These are phyloP conservation scores for Isochrysis galbana DNA, from an alignment of 78 protist species.

Conservation along the genomic window DNA sequence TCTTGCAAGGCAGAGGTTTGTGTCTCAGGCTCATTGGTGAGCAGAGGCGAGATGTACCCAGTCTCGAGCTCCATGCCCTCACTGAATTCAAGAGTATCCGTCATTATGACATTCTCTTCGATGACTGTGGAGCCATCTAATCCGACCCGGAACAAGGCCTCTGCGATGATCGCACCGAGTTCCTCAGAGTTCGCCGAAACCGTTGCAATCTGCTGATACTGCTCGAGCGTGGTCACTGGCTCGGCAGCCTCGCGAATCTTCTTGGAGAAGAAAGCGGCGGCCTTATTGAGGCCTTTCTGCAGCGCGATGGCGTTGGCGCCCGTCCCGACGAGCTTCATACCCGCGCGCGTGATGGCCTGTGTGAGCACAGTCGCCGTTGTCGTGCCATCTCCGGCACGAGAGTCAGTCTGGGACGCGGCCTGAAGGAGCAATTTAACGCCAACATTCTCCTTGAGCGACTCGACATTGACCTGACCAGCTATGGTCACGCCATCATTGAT, in stretches of 20 bases:
- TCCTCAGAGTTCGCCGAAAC: neutral
- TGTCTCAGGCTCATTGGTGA: neutral
- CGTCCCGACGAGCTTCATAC: neutral
- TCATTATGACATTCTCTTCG: neutral
- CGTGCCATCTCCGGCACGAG: conserved; percentile 10
- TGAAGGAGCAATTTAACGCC: conserved; percentile 21
- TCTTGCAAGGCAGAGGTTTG: neutral
- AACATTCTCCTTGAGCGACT: neutral
- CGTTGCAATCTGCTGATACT: neutral
- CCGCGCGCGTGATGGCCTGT: conserved; percentile 28
- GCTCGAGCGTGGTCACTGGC: neutral
- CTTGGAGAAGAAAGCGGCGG: neutral
- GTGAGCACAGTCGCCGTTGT: conserved; percentile 33
- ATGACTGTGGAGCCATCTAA: neutral
- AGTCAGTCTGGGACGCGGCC: neutral
- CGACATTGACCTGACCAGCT: neutral
- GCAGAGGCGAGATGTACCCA: neutral
- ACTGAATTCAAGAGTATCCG: neutral
- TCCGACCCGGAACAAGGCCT: neutral
- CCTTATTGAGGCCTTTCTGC: neutral
- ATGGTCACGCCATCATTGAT: conserved; percentile 34
- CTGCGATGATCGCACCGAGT: neutral
- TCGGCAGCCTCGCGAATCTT: neutral
- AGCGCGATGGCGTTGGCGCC: conserved; percentile 24
- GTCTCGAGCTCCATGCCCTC: conserved; percentile 32